These are phyloP conservation scores for Mycena pura DNA, from an alignment of 768 basidiomycete genomes.

Conservation along the genomic window DNA sequence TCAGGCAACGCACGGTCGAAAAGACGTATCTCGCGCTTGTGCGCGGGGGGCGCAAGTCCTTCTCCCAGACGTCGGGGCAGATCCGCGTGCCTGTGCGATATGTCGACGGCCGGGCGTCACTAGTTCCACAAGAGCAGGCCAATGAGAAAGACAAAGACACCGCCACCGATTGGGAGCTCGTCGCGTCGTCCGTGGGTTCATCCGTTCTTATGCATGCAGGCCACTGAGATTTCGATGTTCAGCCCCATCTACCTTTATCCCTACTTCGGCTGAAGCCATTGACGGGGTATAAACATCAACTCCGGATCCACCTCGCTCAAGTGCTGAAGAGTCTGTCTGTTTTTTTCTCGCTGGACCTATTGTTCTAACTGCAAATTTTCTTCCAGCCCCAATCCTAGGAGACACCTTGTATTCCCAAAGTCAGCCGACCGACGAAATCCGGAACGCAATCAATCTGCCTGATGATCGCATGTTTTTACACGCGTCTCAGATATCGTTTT, in stretches of 20 bases:
- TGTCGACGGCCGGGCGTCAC: constrained; percentile 52
- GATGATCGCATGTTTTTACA: constrained; percentile 65
- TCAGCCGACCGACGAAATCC: constrained; percentile 34
- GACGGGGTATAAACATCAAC: constrained; percentile 75
- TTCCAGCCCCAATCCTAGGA: constrained; percentile 70
- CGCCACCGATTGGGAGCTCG: constrained; percentile 62
- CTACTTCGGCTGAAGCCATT: constrained; percentile 61
- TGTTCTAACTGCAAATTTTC: constrained; percentile 1
- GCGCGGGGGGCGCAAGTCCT: constrained; percentile 55
- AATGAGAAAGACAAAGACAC: constrained; percentile 40
- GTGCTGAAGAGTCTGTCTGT: constrained; percentile 50
- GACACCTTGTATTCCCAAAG: constrained; percentile 58
- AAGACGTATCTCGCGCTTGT: constrained; percentile 75
- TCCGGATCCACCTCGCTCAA: constrained; percentile 68
- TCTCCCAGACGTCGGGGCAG: constrained; percentile 44
- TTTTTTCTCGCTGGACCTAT: neutral
- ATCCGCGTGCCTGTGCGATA: constrained; percentile 52
- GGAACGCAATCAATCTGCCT: constrained; percentile 39
- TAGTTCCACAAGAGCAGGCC: constrained; percentile 31
- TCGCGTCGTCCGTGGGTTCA: constrained; percentile 62
- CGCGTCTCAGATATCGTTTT: constrained; percentile 61
- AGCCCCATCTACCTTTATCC: constrained; percentile 57
- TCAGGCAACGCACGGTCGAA: constrained; percentile 50
- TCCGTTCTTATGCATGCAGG: neutral
- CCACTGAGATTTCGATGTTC: constrained; percentile 23